Evolutionary conservation across 202 grass and related monocot species (phyloP), one percentile per base, ranked within the genome.

Genomic region (Setaria italica): DNA sequence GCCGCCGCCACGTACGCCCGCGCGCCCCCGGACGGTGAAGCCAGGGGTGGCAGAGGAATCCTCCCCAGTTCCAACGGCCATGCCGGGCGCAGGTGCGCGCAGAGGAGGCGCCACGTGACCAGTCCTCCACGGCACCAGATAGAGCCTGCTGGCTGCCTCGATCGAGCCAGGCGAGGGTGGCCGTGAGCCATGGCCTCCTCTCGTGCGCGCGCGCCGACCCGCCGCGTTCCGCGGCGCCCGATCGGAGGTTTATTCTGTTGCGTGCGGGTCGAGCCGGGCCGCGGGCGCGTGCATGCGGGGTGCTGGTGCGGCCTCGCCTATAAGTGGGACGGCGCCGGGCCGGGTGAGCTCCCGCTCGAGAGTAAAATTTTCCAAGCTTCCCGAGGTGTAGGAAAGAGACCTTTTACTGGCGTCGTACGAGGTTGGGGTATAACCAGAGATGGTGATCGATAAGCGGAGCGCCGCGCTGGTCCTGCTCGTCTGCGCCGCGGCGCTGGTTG

Each of bases 221-320:
- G 71, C 53, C 77, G 78, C 62, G 70, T 77, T 56, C 65, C 78
- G 25, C 72, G 88, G 71, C 71, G 72, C 72, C 73, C 73, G 14
- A 21, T 82, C 60, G 51, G 51, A 15, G 10, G 46, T 8, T 21
- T 67, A 39, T 14, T 67, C 62, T 47, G 7, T 41, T 33, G 58
- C 49, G 17, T 17, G 7, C n/a, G 17, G 55, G 20, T 25, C 25
- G 25, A 25, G 25, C 25, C 25, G 25, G 25, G 25, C 25, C 25
- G 25, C 25, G 9, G 58, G 4, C 2, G 21, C n/a, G 9, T 29
- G 11, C 11, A 32, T 1, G 59, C 63, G 34, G 14, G 6, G 14
- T 13, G 16, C 66, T 10, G 37, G 9, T 16, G 9, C n/a, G n/a
- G 57, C n/a, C 11, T 48, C 60, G 62, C 46, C 29, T 79, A 50